Percentiles rank a stretch among this genome's conserved stretches.
These are phyloP conservation scores for Tetradesmus lagerheimii DNA, from an alignment of 139 green algal genomes.

Conservation along the genomic window DNA sequence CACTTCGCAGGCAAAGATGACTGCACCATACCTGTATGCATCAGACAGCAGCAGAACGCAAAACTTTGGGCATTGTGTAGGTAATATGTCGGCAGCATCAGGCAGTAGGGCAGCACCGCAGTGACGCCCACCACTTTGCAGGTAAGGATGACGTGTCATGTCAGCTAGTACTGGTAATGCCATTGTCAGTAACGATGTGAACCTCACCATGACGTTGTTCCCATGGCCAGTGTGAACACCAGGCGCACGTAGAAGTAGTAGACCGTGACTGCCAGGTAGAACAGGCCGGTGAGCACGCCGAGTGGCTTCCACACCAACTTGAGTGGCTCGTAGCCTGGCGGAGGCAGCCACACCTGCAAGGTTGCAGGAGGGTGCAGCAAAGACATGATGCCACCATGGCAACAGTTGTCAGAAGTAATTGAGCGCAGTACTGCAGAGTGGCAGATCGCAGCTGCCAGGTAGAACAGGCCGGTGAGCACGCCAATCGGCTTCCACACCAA, in stretches of 20 bases:
- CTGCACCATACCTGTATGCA: slow-evolving; percentile 52
- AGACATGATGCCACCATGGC: too few species aligned
- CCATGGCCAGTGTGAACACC: slow-evolving; percentile 23
- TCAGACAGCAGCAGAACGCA: not conserved
- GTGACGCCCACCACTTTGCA: slow-evolving; percentile 50
- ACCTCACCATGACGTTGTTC: not conserved
- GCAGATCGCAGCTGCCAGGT: too few species aligned
- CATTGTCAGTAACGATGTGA: not conserved
- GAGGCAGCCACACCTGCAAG: slow-evolving; percentile 20
- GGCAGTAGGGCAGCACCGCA: slow-evolving; percentile 58
- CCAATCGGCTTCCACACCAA: slow-evolving; percentile 17
- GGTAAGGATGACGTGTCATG: too few species aligned
- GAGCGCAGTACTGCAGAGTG: too few species aligned
- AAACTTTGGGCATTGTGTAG: too few species aligned
- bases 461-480: not conserved
- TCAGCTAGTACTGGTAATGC: too few species aligned
- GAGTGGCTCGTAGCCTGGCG: not conserved
- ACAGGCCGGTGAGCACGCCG: not conserved
- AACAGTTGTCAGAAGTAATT: too few species aligned
- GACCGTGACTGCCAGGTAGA: slow-evolving; percentile 25
- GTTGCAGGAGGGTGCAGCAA: not conserved
- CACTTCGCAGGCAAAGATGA: slow-evolving; percentile 37
- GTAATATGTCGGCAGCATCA: slow-evolving; percentile 55
- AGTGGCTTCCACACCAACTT: slow-evolving; percentile 21
- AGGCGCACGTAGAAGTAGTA: slow-evolving; percentile 50